These are phyloP conservation scores for Cardamine resedifolia DNA, from an alignment of 345 rosid genomes.

Conservation along the genomic window DNA sequence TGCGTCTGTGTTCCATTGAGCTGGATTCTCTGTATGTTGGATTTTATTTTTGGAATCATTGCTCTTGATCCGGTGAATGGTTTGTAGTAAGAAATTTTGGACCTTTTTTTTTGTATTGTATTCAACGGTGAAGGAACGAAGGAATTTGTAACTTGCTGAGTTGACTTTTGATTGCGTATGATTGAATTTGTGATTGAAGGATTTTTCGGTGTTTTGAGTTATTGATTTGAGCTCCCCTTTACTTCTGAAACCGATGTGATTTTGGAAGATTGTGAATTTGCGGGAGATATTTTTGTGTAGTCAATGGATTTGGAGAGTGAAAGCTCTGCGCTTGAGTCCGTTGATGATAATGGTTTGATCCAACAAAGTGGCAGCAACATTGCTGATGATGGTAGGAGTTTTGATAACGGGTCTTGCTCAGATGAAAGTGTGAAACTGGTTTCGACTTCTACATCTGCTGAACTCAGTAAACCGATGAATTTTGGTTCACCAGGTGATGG, in stretches of 20 bases:
- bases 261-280: conserved; percentile 41
- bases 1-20: conserved; percentile 4
- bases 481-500: conserved; percentile 16
- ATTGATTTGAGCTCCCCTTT: conserved; percentile 35
- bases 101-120: not conserved
- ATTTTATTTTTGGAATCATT: conserved; percentile 12
- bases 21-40: conserved; percentile 1
- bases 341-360: conserved; percentile 53
- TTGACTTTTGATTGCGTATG: conserved; percentile 35
- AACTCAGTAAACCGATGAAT: conserved; percentile 29
- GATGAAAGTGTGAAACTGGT: conserved; percentile 36
- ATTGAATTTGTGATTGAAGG: not conserved
- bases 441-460: conserved; percentile 16
- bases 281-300: not conserved
- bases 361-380: conserved; percentile 19
- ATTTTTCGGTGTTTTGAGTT: not conserved
- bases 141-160: conserved; percentile 14
- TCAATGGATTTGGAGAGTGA: conserved; percentile 58
- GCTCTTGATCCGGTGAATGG: not conserved
- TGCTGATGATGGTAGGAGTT: conserved; percentile 28
- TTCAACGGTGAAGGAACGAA: not conserved
- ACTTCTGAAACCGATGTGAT: conserved; percentile 53
- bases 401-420: conserved; percentile 31
- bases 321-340: conserved; percentile 52
- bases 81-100: not conserved